Conservation (phyloP, 306 rosid genomes). For the Morella rubra region DNA sequence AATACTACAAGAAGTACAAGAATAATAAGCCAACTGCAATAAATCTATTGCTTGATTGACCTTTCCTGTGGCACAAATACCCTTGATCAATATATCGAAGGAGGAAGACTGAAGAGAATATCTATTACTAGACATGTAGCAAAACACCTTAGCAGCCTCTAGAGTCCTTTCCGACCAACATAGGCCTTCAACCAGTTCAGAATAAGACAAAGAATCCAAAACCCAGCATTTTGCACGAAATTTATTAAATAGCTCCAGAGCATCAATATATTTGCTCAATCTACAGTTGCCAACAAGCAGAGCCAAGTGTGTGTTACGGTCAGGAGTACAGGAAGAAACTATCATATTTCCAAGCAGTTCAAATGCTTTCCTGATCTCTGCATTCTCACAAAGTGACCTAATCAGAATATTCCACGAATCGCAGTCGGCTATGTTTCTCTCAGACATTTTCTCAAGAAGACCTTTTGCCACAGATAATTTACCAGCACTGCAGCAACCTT, state of each 20-base stretch:
- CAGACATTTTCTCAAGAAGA: slow-evolving; percentile 56
- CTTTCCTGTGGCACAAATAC: slow-evolving; percentile 55
- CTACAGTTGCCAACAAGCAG: slow-evolving; percentile 71
- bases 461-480: slow-evolving; percentile 43
- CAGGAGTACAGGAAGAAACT: slow-evolving; percentile 44
- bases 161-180: slow-evolving; percentile 44
- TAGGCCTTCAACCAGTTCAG: slow-evolving; percentile 65
- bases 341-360: slow-evolving; percentile 74
- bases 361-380: slow-evolving; percentile 47
- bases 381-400: slow-evolving; percentile 63
- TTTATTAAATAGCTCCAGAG: slow-evolving; percentile 49
- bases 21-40: slow-evolving; percentile 50
- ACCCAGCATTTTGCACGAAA: slow-evolving; percentile 52
- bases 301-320: slow-evolving; percentile 61
- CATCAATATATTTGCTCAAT: slow-evolving; percentile 49
- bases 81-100: slow-evolving; percentile 56
- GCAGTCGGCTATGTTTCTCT: slow-evolving; percentile 51
- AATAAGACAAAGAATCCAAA: slow-evolving; percentile 62
- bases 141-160: slow-evolving; percentile 61
- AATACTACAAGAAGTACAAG: slow-evolving; percentile 49
- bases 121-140: slow-evolving; percentile 58
- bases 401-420: slow-evolving; percentile 76
- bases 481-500: slow-evolving; percentile 67
- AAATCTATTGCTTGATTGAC: slow-evolving; percentile 49
- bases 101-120: slow-evolving; percentile 52